phyloP scores from a whole-genome alignment of 163 green algal genomes.

The Scenedesmus sp. region DNA sequence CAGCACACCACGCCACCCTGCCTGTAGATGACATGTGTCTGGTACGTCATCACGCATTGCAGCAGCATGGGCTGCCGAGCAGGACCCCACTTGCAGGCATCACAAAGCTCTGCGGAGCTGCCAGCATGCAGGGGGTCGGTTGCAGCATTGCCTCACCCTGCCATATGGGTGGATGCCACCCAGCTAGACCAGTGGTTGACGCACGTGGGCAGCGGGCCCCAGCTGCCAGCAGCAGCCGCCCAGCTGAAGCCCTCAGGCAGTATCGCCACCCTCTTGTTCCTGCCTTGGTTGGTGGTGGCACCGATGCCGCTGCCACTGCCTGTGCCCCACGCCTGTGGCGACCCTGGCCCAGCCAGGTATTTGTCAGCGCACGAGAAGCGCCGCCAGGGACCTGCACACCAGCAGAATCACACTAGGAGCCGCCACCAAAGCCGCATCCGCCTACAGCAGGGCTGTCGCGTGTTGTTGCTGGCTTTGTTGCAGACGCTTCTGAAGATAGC shows the following conservation, averaged over 20 bases:
- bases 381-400: conserved; percentile 43
- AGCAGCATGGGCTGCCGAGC: neutral
- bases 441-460: neutral
- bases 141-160: no score
- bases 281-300: conserved; percentile 49
- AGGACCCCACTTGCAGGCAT: neutral
- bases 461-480: neutral
- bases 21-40: neutral
- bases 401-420: no score
- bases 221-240: conserved; percentile 4
- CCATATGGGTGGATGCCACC: conserved; percentile 57
- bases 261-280: conserved; percentile 62
- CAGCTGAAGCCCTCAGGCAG: conserved; percentile 67
- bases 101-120: neutral
- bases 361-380: conserved; percentile 51
- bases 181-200: conserved; percentile 62
- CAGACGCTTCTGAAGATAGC: no score
- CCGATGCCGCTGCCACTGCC: neutral
- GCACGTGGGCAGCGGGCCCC: conserved; percentile 41
- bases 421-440: no score
- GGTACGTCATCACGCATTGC: no score
- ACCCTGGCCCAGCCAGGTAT: conserved; percentile 59
- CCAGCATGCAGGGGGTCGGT: no score
- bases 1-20: neutral
- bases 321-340: conserved; percentile 40